Percentiles rank a stretch among this genome's conserved stretches.
phyloP scores from a whole-genome alignment of 768 basidiomycete genomes.

The Naganishia friedmannii region DNA sequence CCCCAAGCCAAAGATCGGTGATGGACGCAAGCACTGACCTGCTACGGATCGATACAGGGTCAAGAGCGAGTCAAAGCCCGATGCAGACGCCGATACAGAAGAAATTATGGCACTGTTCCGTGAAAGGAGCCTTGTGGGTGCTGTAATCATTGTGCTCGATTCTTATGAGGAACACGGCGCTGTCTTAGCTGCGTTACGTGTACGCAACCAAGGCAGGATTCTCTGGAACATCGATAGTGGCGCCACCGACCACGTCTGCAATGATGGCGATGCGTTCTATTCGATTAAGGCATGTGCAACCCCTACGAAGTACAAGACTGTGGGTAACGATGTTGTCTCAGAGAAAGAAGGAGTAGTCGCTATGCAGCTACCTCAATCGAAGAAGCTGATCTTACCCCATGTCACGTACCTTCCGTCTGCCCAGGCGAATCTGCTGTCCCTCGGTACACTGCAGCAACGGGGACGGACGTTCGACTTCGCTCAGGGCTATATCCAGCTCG shows the following conservation, averaged over 20 bases:
- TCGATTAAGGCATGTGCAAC: background rate
- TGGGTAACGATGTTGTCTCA: background rate
- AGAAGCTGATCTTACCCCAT: constrained; percentile 5
- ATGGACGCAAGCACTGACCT: constrained; percentile 8
- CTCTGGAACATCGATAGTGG: constrained; percentile 18
- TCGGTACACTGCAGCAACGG: constrained; percentile 3
- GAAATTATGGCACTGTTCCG: constrained; percentile 23
- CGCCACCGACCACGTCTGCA: constrained; percentile 28
- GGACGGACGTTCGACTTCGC: constrained; percentile 17
- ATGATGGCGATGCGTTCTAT: background rate
- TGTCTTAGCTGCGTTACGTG: background rate
- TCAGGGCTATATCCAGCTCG: background rate
- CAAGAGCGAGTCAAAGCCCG: background rate
- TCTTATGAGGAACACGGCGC: background rate
- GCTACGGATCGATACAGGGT: constrained; percentile 10
- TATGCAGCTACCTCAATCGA: background rate
- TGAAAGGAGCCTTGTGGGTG: background rate
- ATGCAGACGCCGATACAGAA: background rate
- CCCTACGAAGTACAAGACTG: constrained; percentile 5
- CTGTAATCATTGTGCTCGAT: background rate
- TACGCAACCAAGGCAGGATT: background rate
- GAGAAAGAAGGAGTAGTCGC: background rate
- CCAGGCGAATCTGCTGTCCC: constrained; percentile 23
- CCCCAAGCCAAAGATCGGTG: constrained; percentile 5
- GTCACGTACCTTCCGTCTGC: constrained; percentile 8